phyloP scores from a whole-genome alignment of 2,329 filamentous ascomycete species.

The Venturia asperata region DNA sequence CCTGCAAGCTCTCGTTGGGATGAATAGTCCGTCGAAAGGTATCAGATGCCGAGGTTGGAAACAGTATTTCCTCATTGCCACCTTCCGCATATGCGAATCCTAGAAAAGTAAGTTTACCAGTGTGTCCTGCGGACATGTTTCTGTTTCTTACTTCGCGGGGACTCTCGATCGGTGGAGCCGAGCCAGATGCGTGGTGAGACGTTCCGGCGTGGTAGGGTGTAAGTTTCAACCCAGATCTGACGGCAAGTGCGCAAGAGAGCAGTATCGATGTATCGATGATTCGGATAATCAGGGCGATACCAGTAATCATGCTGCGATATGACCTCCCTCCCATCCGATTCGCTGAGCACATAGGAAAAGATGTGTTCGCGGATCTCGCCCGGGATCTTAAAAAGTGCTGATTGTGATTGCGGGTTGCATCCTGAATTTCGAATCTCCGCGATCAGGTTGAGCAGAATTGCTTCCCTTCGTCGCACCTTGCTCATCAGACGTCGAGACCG shows the following conservation, averaged over 20 bases:
- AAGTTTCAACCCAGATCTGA: conserved; percentile 3
- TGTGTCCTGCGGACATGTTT: neutral
- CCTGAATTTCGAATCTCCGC: neutral
- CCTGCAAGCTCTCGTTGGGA: neutral
- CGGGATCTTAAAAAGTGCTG: conserved; percentile 8
- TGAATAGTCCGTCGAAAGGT: neutral
- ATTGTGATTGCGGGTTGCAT: conserved; percentile 9
- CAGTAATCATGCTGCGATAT: conserved; percentile 10
- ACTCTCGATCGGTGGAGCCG: neutral
- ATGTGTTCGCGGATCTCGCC: conserved; percentile 12
- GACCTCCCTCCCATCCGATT: neutral
- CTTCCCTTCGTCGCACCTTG: neutral
- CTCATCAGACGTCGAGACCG: neutral
- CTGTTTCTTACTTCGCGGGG: neutral
- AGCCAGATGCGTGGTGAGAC: conserved; percentile 11
- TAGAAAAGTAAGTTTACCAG: neutral
- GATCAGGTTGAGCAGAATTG: neutral
- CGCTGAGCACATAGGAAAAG: conserved; percentile 2
- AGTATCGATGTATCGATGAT: conserved; percentile 9
- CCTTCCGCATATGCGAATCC: conserved; percentile 8
- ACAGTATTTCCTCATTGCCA: neutral
- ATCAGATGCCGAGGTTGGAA: neutral
- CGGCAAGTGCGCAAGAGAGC: conserved; percentile 12
- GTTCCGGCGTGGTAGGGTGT: conserved; percentile 9
- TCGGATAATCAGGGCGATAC: conserved; percentile 9